phyloP scores from a whole-genome alignment of 768 basidiomycete species.

The Tylopilus plumbeoviolaceoides region DNA sequence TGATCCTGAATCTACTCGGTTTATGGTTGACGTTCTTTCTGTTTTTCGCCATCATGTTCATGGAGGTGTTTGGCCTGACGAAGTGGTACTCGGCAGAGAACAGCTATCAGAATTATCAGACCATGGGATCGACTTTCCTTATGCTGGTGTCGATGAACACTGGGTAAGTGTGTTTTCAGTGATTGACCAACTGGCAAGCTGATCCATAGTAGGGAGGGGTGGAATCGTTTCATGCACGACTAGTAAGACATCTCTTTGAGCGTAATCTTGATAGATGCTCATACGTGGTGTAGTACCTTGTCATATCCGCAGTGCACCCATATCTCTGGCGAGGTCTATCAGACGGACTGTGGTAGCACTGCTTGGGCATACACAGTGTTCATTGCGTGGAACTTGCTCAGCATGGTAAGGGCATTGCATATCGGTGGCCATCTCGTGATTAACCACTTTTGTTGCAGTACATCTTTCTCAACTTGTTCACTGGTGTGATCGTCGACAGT shows the following conservation, averaged over 20 bases:
- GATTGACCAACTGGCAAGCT: slow-evolving; percentile 1
- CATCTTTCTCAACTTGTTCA: slow-evolving; percentile 94
- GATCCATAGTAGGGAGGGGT: slow-evolving; percentile 64
- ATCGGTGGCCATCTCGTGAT: not conserved
- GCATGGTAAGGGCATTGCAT: slow-evolving; percentile 61
- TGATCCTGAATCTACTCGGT: too few relatives aligned
- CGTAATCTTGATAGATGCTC: not conserved
- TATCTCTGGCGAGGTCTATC: slow-evolving; percentile 36
- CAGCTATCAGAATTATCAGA: slow-evolving; percentile 64
- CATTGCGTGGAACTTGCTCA: slow-evolving; percentile 91
- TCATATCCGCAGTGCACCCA: slow-evolving; percentile 80
- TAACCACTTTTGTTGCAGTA: slow-evolving; percentile 48
- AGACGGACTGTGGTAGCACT: slow-evolving; percentile 88
- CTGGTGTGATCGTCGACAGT: slow-evolving; percentile 93
- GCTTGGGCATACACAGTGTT: slow-evolving; percentile 86
- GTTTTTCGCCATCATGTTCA: slow-evolving; percentile 83
- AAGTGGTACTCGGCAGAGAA: slow-evolving; percentile 75
- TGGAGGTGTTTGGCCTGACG: slow-evolving; percentile 90
- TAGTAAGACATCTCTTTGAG: slow-evolving; percentile 47
- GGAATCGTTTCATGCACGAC: slow-evolving; percentile 98
- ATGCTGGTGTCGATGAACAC: slow-evolving; percentile 93
- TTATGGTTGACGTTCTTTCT: slow-evolving; percentile 89
- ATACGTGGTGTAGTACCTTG: slow-evolving; percentile 49
- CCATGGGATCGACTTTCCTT: slow-evolving; percentile 73
- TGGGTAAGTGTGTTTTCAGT: slow-evolving; percentile 52